Conservation (phyloP, 306 rosid genomes). For the Begonia peltatifolia region DNA sequence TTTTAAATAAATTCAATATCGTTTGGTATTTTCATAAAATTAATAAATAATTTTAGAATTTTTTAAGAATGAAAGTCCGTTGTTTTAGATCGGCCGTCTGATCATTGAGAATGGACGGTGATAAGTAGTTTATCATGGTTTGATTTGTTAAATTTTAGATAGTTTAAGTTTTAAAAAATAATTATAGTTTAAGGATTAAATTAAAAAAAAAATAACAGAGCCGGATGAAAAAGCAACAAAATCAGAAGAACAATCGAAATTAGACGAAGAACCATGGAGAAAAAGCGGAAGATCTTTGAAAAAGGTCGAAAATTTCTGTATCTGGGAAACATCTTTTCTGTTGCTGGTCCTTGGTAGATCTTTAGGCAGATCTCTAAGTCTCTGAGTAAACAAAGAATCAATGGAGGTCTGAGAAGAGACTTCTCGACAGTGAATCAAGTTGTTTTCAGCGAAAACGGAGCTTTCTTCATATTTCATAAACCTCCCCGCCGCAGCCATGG, state of each 20-base stretch:
- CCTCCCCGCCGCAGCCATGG: constrained; percentile 48
- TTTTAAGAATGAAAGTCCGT: no score
- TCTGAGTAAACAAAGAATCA: constrained; percentile 43
- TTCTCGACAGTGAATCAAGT: constrained; percentile 7
- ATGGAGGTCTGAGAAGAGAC: constrained; percentile 24
- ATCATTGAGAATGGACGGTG: no score
- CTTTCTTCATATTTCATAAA: constrained; percentile 29
- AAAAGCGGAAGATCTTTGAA: not conserved
- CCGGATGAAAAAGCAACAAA: not conserved
- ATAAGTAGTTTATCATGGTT: no score
- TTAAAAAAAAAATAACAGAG: not conserved
- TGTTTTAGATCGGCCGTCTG: no score
- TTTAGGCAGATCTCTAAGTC: constrained; percentile 73
- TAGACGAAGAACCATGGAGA: not conserved
- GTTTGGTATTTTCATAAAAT: no score
- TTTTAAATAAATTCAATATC: no score
- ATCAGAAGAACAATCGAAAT: not conserved
- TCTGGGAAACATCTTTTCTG: constrained; percentile 57
- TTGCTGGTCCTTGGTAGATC: constrained; percentile 65
- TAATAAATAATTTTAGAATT: no score
- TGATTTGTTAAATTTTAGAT: no score
- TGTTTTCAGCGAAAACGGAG: constrained; percentile 4
- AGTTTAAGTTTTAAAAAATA: no score
- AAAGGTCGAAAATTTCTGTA: constrained; percentile 9
- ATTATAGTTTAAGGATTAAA: no score